These are phyloP conservation scores for Myxozyma vanderwaltii DNA, from an alignment of 805 yeast genomes.

Conservation along the genomic window DNA sequence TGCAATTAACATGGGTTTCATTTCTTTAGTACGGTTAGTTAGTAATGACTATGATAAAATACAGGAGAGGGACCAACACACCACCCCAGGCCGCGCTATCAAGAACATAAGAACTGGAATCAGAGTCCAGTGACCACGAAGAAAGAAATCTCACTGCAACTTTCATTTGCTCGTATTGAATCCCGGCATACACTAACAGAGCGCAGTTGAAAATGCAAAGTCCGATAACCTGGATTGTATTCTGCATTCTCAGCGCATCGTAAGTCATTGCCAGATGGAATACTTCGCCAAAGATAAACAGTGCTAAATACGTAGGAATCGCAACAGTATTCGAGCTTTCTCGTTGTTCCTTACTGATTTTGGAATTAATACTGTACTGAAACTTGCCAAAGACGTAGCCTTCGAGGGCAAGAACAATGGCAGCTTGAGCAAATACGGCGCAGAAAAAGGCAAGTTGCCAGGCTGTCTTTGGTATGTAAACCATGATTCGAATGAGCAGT, in stretches of 20 bases:
- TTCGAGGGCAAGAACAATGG: constrained; percentile 39
- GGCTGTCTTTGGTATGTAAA: constrained; percentile 12
- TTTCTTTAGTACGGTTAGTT: background rate
- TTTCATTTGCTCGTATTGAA: constrained; percentile 50
- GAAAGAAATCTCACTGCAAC: constrained; percentile 37
- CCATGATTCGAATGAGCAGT: too few relatives aligned
- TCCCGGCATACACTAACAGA: constrained; percentile 51
- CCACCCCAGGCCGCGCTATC: constrained; percentile 29
- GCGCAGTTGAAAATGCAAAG: constrained; percentile 48
- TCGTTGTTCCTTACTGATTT: constrained; percentile 18
- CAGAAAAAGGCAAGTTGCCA: constrained; percentile 23
- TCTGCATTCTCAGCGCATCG: constrained; percentile 47
- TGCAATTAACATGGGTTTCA: constrained; percentile 48
- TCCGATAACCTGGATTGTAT: constrained; percentile 43
- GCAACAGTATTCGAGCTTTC: constrained; percentile 37
- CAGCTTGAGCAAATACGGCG: constrained; percentile 27
- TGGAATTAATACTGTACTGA: constrained; percentile 32
- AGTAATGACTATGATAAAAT: background rate
- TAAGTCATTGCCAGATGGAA: constrained; percentile 48
- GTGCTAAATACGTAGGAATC: constrained; percentile 49
- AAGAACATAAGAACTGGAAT: constrained; percentile 15
- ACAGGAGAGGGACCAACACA: background rate
- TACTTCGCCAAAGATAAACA: constrained; percentile 52
- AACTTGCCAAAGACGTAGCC: constrained; percentile 41
- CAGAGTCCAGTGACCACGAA: constrained; percentile 19